Base-by-base conservation (phyloP, 345 rosid genomes). In the Lagerstroemia speciosa region DNA sequence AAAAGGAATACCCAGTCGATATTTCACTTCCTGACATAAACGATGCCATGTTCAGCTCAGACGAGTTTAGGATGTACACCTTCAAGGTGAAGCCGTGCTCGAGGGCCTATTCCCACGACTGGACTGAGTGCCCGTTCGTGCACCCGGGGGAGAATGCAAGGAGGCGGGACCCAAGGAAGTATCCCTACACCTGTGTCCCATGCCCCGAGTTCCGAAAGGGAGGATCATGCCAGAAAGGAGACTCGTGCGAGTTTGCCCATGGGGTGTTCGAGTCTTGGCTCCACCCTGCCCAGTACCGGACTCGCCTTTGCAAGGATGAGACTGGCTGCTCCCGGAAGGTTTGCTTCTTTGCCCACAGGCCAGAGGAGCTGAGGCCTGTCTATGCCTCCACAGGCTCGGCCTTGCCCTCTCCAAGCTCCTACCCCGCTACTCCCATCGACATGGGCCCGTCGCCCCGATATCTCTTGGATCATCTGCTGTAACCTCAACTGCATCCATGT, bases 181-280 rank as follows among this genome's bases (percentile, higher is more conserved):
- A 85, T 71, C 90, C 95, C 36, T 94, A 94, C 72, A 91, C 87
- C 69, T 91, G 99, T 68, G 99, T 94, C 62, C 97, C 99, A 1
- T 94, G 99, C 79, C 99, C 97, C 2, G 99, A 94, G 79, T 94
- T 94, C 64, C 93, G 98, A 61, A 94, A 89, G 81, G 98, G 99
- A 79, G 98, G 99, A 1, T 70, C 95, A 27, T 94, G 99, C 76
- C 92, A 83, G 16, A 94, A 88, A 79, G 96, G 80, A 15, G 99
- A 94, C 80, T 76, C 86, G 15, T 94, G 99, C 20, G 99, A 94
- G 72, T 94, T 89, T 57, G 98, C 98, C 0, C 99, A 94, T 14
- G 99, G 99, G 48, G 91, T 94, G n/a, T 94, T 91, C 60, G 99
- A 94, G 83, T 89, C 95, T 31, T 94, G 99, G 99, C 85, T 94